Evolutionary conservation across 2,329 filamentous ascomycete genomes (phyloP), one percentile per base, ranked within the genome.

Genomic region (Camillea tinctor): DNA sequence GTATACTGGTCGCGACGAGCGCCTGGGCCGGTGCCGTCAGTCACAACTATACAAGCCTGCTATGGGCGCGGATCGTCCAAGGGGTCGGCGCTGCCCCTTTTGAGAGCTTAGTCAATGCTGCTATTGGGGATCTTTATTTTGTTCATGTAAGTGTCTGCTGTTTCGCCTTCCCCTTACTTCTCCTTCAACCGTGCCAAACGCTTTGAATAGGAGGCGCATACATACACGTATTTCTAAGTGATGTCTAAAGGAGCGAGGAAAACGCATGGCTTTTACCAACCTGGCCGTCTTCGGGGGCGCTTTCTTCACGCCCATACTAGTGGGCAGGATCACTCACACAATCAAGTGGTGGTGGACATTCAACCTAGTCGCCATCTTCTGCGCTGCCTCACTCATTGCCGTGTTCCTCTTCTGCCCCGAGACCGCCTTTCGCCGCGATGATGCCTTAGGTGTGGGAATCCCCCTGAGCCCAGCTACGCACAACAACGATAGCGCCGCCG

Each of bases 271-370:
- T 0, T 81, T 96, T 57, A 80, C 84, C 57, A 83, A 87, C 73
- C 67, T 88, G 69, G 74, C 84, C 60, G 75, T 88, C 66, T 82
- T 88, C 76, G 76, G 81, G 61, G 81, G 83, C 51, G 78, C 81
- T 58, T 84, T 86, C 69, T 80, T 84, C 69, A 97, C 94, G 0
- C 94, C 94, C 0, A 92, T 97, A n/a, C 77, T 97, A 22, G 93
- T 93, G 1, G 93, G 93, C 40, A 93, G 92, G 75, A 93, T 97
- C 68, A 92, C 92, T 2, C 77, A 85, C 53, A 80, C 81, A 0
- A 81, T 96, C 54, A 87, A 88, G n/a, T 96, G 92, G 89, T 78
- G 85, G 72, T 97, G 92, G 93, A 89, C 88, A 0, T 97, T 97
- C 71, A 92, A 93, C 74, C 84, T 97, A 50, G 86, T 96, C 15